Conservation (phyloP, 352 stramenopile species). For the Pythium sukuiense region DNA sequence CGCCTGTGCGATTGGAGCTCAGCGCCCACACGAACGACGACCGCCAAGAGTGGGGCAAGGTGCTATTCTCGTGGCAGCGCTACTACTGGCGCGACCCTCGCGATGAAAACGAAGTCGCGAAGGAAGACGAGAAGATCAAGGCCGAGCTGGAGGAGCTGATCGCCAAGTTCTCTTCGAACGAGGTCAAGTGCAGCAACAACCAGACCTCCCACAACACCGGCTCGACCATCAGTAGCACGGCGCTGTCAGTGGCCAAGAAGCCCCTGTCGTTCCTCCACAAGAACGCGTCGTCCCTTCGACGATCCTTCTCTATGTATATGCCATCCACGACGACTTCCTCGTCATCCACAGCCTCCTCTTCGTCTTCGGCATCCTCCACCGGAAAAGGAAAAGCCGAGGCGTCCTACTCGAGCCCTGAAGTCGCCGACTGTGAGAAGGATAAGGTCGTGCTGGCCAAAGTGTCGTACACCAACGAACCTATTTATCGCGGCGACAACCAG, state of each 20-base stretch:
- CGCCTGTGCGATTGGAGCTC: slow-evolving; percentile 62
- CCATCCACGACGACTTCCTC: slow-evolving; percentile 33
- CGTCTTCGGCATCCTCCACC: slow-evolving; percentile 34
- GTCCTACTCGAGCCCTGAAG: slow-evolving; percentile 23
- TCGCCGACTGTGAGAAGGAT: slow-evolving; percentile 59
- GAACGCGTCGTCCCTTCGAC: slow-evolving; percentile 64
- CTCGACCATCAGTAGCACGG: slow-evolving; percentile 8
- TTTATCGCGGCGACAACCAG: slow-evolving; percentile 32
- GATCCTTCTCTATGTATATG: slow-evolving; percentile 63
- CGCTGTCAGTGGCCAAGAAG: slow-evolving; percentile 67
- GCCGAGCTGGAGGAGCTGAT: slow-evolving; percentile 54
- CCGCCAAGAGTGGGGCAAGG: slow-evolving; percentile 79
- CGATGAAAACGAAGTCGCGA: slow-evolving; percentile 12
- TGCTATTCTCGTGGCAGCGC: slow-evolving; percentile 86
- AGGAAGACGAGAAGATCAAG: slow-evolving; percentile 23
- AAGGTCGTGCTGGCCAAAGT: slow-evolving; percentile 63
- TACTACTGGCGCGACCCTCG: slow-evolving; percentile 83
- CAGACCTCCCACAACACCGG: slow-evolving; percentile 3
- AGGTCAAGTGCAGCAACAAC: slow-evolving; percentile 19
- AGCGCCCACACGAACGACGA: slow-evolving; percentile 62
- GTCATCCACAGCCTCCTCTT: slow-evolving; percentile 38
- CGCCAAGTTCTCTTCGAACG: slow-evolving; percentile 33
- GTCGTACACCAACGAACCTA: slow-evolving; percentile 24
- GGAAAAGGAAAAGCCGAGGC: slow-evolving; percentile 40
- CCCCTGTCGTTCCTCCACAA: slow-evolving; percentile 68